Evolutionary conservation across 2,329 filamentous ascomycete genomes (phyloP).

Genomic region (Phaeosphaeria sp.): DNA sequence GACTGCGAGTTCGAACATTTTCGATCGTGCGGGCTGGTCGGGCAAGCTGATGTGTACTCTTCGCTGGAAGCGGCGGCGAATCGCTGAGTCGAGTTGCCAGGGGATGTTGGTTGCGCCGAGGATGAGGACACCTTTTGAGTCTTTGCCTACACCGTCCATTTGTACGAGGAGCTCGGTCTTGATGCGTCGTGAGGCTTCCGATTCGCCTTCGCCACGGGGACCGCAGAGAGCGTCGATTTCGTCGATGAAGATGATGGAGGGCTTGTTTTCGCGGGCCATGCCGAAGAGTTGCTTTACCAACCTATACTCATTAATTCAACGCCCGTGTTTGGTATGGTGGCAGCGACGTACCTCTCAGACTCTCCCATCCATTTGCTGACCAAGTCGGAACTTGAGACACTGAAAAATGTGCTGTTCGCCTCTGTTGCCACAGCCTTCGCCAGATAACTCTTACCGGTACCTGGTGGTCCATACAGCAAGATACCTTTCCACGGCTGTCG

Average conservation of each 20-base stretch:
- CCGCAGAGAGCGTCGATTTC: slow-evolving; percentile 97
- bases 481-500: slow-evolving; percentile 99
- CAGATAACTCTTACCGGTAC: slow-evolving; percentile 96
- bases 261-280: slow-evolving; percentile 97
- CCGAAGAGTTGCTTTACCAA: slow-evolving; percentile 96
- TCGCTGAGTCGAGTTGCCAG: slow-evolving; percentile 97
- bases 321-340: not conserved
- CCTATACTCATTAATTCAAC: slow-evolving; percentile 54
- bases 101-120: slow-evolving; percentile 98
- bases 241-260: slow-evolving; percentile 98
- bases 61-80: slow-evolving; percentile 93
- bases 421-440: slow-evolving; percentile 98
- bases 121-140: slow-evolving; percentile 91
- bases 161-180: slow-evolving; percentile 98
- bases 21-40: slow-evolving; percentile 84
- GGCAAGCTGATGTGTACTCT: slow-evolving; percentile 95
- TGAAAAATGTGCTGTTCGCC: slow-evolving; percentile 99
- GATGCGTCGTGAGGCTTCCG: slow-evolving; percentile 94
- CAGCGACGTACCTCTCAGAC: slow-evolving; percentile 77
- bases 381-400: slow-evolving; percentile 93
- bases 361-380: slow-evolving; percentile 99
- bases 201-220: slow-evolving; percentile 91
- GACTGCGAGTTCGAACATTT: slow-evolving; percentile 95
- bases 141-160: slow-evolving; percentile 98
- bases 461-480: slow-evolving; percentile 91